Base-by-base conservation (phyloP, 495 filamentous ascomycete genomes). In the Ascodesmis nigricans region DNA sequence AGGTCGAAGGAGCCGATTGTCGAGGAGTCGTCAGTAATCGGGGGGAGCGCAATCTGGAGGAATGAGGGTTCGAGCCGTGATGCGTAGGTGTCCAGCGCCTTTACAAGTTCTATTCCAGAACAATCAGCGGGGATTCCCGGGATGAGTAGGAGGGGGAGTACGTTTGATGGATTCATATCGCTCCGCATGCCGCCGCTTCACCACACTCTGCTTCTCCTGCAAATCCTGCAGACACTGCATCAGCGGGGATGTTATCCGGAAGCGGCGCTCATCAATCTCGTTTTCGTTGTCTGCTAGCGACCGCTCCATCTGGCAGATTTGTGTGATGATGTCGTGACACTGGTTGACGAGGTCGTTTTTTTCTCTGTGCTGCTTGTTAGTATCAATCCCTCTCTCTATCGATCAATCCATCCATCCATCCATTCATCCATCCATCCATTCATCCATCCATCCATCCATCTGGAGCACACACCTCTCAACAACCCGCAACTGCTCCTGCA, bases 101-200 rank as follows among this genome's bases (percentile, higher is more conserved):
- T 71, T 6, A 79, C 79, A 38, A 99, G 71, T 62, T 91, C 83
- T 93, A 45, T 14, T 7, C 7, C 39, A 53, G 39, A 27, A 38
- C 16, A 23, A 10, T 37, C 25, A 46, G 40, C 2, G 28, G n/a
- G n/a, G n/a, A n/a, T n/a, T n/a, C n/a, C n/a, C n/a, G n/a, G n/a
- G n/a, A n/a, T n/a, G n/a, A n/a, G 3, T 11, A 15, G 14, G 6
- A 13, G 15, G 8, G 3, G 5, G 54, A 73, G 52, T 58, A 92
- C 83, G 91, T 57, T 78, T 84, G 33, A 93, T 78, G 56, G 93
- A 78, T 46, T 92, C 81, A 41, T 78, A 92, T 33, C 84, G 71
- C 56, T 93, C 80, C 19, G 67, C 65, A 55, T 95, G 83, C 17
- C 84, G 52, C 53, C 75, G 77, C 57, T 66, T 71, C 46, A 93